Evolutionary conservation across 2,329 filamentous ascomycete species (phyloP).

Genomic region (Colletotrichum coccodes): DNA sequence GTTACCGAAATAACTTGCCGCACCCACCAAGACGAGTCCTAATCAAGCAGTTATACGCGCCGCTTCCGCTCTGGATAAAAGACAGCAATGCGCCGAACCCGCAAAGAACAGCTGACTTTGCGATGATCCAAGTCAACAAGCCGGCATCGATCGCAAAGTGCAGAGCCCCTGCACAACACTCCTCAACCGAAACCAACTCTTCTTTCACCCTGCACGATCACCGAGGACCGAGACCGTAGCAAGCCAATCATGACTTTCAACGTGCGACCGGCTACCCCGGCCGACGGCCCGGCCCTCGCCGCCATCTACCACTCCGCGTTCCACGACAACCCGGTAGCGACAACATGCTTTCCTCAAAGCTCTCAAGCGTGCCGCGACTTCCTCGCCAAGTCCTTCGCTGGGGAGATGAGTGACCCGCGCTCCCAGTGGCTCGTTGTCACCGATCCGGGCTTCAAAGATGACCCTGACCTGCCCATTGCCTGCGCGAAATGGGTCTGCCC

Average conservation of each 20-base stretch:
- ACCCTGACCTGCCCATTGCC: constrained; percentile 46
- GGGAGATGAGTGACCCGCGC: constrained; percentile 52
- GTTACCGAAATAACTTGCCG: background rate
- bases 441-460: constrained; percentile 38
- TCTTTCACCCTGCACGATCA: too few relatives aligned
- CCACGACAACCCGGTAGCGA: constrained; percentile 46
- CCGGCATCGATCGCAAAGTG: background rate
- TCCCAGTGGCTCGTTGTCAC: constrained; percentile 52
- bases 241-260: constrained; percentile 36
- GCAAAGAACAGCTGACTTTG: too few relatives aligned
- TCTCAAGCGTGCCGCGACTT: constrained; percentile 41
- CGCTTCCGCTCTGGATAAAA: background rate
- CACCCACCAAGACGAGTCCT: background rate
- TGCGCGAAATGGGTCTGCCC: constrained; percentile 60
- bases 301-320: constrained; percentile 59
- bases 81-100: background rate
- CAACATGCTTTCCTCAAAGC: constrained; percentile 47
- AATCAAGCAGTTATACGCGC: constrained; percentile 8
- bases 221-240: fast-evolving
- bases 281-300: constrained; percentile 52
- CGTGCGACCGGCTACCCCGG: constrained; percentile 50
- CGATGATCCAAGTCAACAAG: too few relatives aligned
- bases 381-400: constrained; percentile 45
- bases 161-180: too few relatives aligned
- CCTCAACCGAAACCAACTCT: background rate